phyloP scores from a whole-genome alignment of 257 asterid species.

The Solanum paucissectum region DNA sequence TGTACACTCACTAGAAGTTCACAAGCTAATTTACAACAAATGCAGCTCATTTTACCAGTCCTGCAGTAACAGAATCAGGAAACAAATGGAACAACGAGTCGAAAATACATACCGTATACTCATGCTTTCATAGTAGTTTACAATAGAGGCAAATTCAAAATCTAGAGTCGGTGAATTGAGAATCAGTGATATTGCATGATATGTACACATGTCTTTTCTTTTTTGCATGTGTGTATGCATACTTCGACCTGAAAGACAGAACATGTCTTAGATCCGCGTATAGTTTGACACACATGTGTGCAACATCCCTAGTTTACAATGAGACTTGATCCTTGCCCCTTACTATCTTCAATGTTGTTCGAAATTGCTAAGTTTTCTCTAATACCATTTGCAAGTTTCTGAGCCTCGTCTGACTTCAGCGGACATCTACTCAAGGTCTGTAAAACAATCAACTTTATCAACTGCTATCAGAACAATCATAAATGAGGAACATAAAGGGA shows the following conservation, averaged over 20 bases:
- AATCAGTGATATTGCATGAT: neutral
- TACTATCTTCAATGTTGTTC: slow-evolving; percentile 31
- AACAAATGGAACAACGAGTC: neutral
- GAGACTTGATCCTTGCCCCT: slow-evolving; percentile 41
- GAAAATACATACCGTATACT: neutral
- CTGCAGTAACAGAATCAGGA: neutral
- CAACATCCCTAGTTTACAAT: slow-evolving; percentile 19
- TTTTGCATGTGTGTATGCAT: neutral
- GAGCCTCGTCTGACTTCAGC: slow-evolving; percentile 60
- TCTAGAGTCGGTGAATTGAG: neutral
- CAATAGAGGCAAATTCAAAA: neutral
- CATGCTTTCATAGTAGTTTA: neutral
- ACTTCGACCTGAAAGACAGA: neutral
- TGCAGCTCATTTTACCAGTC: neutral
- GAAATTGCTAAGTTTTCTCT: slow-evolving; percentile 40
- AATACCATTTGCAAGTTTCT: slow-evolving; percentile 45
- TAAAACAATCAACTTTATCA: neutral
- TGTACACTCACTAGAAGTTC: neutral
- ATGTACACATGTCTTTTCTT: neutral
- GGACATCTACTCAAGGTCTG: slow-evolving; percentile 54
- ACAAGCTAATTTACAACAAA: neutral
- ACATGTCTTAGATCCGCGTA: neutral
- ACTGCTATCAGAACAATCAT: neutral
- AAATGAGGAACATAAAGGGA: neutral
- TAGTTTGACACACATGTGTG: neutral